These are phyloP conservation scores for Eruca vesicaria DNA, from an alignment of 441 rosid species.

Conservation along the genomic window DNA sequence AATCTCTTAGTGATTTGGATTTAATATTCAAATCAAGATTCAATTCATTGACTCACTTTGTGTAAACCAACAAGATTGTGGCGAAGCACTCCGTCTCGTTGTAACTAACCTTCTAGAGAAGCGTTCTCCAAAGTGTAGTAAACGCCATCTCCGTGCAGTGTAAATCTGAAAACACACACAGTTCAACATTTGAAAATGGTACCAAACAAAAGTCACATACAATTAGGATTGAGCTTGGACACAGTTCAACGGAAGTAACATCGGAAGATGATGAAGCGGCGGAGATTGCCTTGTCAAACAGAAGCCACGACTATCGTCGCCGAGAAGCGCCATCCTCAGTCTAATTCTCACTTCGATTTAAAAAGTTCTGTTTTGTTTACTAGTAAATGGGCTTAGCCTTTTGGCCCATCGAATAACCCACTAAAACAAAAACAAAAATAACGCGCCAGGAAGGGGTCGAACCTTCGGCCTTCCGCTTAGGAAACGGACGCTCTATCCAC, in stretches of 20 bases:
- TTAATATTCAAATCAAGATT: neutral
- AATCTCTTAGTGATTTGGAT: too few species aligned
- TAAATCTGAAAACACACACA: constrained; percentile 44
- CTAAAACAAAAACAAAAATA: neutral
- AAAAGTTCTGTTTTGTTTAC: neutral
- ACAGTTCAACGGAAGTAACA: constrained; percentile 39
- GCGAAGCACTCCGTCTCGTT: too few species aligned
- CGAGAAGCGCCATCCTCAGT: constrained; percentile 66
- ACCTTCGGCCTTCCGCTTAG: constrained; percentile 94
- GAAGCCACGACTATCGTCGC: constrained; percentile 85
- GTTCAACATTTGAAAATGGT: neutral
- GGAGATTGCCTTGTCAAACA: constrained; percentile 75
- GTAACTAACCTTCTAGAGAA: constrained; percentile 45
- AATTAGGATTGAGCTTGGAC: constrained; percentile 64
- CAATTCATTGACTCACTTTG: constrained; percentile 13
- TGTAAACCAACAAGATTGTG: constrained; percentile 32
- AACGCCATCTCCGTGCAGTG: constrained; percentile 83
- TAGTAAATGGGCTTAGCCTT: neutral
- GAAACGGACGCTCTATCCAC: constrained; percentile 98
- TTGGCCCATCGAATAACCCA: neutral
- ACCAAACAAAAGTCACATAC: constrained; percentile 38
- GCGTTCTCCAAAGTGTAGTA: constrained; percentile 66
- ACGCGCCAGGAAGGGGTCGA: constrained; percentile 76
- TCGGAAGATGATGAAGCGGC: constrained; percentile 35
- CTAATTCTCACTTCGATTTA: neutral